These are phyloP conservation scores for Lentinula boryana DNA, from an alignment of 768 basidiomycete genomes.

Conservation along the genomic window DNA sequence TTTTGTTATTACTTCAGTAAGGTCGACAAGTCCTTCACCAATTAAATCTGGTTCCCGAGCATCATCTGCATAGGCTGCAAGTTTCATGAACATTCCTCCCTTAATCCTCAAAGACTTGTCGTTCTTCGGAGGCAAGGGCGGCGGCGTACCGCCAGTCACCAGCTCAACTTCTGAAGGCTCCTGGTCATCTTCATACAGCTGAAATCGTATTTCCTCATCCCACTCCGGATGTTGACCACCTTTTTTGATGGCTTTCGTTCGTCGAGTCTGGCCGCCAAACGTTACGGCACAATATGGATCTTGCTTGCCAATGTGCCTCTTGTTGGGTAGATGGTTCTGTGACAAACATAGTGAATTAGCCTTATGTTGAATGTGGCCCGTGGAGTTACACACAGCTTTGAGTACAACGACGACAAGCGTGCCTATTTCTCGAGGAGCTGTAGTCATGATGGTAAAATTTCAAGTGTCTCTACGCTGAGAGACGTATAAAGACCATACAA, in stretches of 20 bases:
- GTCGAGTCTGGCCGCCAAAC: conserved; percentile 75
- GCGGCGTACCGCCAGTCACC: conserved; percentile 43
- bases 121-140: conserved; percentile 66
- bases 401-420: conserved; percentile 91
- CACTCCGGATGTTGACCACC: conserved; percentile 99
- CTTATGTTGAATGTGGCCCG: conserved; percentile 2
- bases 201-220: conserved; percentile 97
- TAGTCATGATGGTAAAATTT: conserved; percentile 38
- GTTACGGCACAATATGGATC: conserved; percentile 88
- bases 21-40: conserved; percentile 83
- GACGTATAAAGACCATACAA: background rate
- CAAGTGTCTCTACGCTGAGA: conserved; percentile 4
- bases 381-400: conserved; percentile 69
- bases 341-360: conserved; percentile 14
- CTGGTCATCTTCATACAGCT: conserved; percentile 73
- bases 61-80: conserved; percentile 94
- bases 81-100: conserved; percentile 68
- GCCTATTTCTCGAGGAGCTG: conserved; percentile 71
- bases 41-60: conserved; percentile 92
- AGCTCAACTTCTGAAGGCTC: conserved; percentile 36
- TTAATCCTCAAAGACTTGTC: conserved; percentile 46
- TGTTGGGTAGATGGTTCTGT: conserved; percentile 86
- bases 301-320: conserved; percentile 92
- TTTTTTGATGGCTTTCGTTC: conserved; percentile 91
- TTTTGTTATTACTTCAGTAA: conserved; percentile 86